These are phyloP conservation scores for Aspergillus sp. DNA, from an alignment of 2,329 filamentous ascomycete species.

Conservation along the genomic window DNA sequence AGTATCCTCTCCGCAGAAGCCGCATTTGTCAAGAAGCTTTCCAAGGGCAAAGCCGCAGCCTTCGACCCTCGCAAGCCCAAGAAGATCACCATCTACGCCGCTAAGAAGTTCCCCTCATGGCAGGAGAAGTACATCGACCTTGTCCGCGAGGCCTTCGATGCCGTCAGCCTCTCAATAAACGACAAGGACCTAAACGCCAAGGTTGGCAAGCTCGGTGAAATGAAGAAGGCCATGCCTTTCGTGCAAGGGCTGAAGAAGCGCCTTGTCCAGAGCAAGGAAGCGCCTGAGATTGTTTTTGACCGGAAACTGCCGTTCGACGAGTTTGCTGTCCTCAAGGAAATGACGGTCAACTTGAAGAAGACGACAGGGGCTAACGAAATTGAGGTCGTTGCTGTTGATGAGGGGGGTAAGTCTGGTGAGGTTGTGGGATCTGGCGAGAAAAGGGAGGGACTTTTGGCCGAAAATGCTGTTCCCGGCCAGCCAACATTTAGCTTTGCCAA, in stretches of 20 bases:
- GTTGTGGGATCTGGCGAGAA: constrained; percentile 57
- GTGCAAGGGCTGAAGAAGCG: constrained; percentile 85
- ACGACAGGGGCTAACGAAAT: constrained; percentile 72
- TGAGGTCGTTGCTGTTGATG: constrained; percentile 72
- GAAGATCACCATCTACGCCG: constrained; percentile 84
- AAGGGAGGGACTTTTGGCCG: constrained; percentile 65
- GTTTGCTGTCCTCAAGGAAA: constrained; percentile 72
- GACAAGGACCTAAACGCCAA: constrained; percentile 80
- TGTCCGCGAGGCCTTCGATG: constrained; percentile 71
- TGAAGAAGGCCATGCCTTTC: constrained; percentile 99
- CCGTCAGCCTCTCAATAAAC: constrained; percentile 65
- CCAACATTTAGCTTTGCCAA: constrained; percentile 89
- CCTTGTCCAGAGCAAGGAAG: constrained; percentile 70
- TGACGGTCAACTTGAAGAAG: constrained; percentile 79
- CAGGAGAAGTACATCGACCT: constrained; percentile 88
- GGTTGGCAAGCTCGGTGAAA: constrained; percentile 76
- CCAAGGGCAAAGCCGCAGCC: constrained; percentile 82
- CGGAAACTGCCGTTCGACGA: constrained; percentile 89
- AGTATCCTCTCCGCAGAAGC: constrained; percentile 88
- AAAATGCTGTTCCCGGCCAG: constrained; percentile 77
- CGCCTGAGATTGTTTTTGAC: constrained; percentile 71
- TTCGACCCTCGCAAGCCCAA: constrained; percentile 94
- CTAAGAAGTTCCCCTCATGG: constrained; percentile 82
- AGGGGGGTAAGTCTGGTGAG: constrained; percentile 55
- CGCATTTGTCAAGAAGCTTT: constrained; percentile 75